Evolutionary conservation across 805 yeast species (phyloP).

Genomic region (Saccharomycopsis sp.): DNA sequence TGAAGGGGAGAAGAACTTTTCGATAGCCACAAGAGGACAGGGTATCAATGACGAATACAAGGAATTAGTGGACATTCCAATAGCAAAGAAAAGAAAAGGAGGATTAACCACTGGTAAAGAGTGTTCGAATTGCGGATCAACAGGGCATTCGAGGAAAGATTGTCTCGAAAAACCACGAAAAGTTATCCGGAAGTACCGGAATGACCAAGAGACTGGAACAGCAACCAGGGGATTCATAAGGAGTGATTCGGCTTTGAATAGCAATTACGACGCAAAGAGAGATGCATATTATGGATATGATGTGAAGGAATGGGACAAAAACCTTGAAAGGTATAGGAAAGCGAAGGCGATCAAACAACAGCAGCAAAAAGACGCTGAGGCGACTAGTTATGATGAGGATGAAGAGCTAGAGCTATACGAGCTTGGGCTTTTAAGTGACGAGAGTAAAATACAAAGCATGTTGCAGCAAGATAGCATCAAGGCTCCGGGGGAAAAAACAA

Average conservation of each 20-base stretch:
- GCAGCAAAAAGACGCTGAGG: conserved; percentile 3
- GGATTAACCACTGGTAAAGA: conserved; percentile 6
- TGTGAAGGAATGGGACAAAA: conserved; percentile 38
- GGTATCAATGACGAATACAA: conserved; percentile 39
- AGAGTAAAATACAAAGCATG: conserved; percentile 10
- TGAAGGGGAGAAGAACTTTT: conserved; percentile 30
- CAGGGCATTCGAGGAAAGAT: conserved; percentile 28
- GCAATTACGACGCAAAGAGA: conserved; percentile 46
- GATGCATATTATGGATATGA: conserved; percentile 56
- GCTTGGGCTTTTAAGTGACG: conserved; percentile 24
- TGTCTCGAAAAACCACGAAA: conserved; percentile 34
- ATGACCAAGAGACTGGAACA: conserved; percentile 5
- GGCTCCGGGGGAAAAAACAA: conserved; percentile 29
- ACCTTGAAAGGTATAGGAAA: conserved; percentile 24
- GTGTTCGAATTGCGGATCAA: conserved; percentile 36
- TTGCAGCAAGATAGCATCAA: conserved; percentile 21
- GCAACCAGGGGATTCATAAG: conserved; percentile 7
- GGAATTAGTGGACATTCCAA: conserved; percentile 22
- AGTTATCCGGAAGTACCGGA: conserved; percentile 23
- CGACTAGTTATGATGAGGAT: conserved; percentile 25
- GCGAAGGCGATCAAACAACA: neutral
- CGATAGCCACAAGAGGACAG: conserved; percentile 39
- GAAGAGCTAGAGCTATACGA: conserved; percentile 29
- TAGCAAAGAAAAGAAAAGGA: conserved; percentile 6
- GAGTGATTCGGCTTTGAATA: conserved; percentile 13